These are phyloP conservation scores for Teunomyces stri DNA, from an alignment of 805 yeast species.

Conservation along the genomic window DNA sequence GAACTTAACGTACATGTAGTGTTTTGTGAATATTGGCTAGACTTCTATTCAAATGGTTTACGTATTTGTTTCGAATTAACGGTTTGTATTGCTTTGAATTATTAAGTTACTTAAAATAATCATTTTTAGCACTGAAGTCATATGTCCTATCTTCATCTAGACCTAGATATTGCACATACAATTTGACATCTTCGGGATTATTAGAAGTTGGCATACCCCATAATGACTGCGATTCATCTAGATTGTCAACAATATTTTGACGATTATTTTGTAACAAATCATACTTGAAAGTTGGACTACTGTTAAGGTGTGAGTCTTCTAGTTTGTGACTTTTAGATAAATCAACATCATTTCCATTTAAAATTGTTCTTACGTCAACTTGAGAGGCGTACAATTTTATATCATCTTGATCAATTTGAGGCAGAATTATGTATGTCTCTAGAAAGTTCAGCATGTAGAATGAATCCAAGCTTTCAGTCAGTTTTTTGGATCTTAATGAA, in stretches of 20 bases:
- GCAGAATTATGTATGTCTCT: neutral
- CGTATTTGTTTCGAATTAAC: no score
- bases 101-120: conserved; percentile 19
- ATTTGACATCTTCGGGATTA: conserved; percentile 16
- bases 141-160: conserved; percentile 19
- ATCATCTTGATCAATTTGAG: neutral
- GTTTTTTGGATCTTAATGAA: neutral
- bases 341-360: neutral
- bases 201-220: conserved; percentile 6
- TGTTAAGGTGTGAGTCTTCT: neutral
- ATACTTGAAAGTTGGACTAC: neutral
- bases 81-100: no score
- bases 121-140: conserved; percentile 25
- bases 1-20: no score
- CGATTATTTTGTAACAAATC: neutral
- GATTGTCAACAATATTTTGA: conserved; percentile 13
- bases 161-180: conserved; percentile 26
- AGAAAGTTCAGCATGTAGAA: neutral
- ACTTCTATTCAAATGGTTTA: no score
- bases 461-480: neutral
- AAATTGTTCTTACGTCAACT: neutral
- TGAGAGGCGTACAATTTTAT: neutral
- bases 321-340: neutral
- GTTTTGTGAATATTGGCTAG: no score
- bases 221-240: conserved; percentile 11